Evolutionary conservation across 1,139 yeast species (phyloP).

Genomic region (Scheffersomyces titani): DNA sequence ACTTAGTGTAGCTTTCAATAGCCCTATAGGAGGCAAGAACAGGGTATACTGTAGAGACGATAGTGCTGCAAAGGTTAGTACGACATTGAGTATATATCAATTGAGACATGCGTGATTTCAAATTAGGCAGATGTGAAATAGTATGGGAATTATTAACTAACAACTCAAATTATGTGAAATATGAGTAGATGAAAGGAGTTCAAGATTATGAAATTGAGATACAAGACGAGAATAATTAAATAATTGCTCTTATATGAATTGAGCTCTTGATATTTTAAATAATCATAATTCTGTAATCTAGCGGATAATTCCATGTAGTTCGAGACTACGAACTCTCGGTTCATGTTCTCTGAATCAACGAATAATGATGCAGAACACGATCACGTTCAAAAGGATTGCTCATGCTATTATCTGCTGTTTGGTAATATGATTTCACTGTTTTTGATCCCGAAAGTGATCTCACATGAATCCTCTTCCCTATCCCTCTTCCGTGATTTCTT

Average conservation of each 20-base stretch:
- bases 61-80: conserved; percentile 22
- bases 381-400: neutral
- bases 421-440: neutral
- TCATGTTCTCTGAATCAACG: neutral
- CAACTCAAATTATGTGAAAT: too few relatives aligned
- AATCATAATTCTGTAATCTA: neutral
- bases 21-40: conserved; percentile 55
- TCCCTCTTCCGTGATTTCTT: neutral
- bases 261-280: neutral
- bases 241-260: neutral
- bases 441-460: neutral
- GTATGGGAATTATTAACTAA: too few relatives aligned
- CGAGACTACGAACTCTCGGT: neutral
- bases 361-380: neutral
- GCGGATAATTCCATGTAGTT: neutral
- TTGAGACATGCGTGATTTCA: too few relatives aligned
- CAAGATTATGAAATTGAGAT: neutral
- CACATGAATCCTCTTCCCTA: neutral
- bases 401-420: neutral
- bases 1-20: conserved; percentile 37
- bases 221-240: too few relatives aligned
- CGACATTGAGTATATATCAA: neutral
- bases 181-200: neutral
- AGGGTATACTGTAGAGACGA: conserved; percentile 52
- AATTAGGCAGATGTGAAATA: too few relatives aligned